Evolutionary conservation across 2,329 filamentous ascomycete species (phyloP).

Genomic region (Colletotrichum aenigma): DNA sequence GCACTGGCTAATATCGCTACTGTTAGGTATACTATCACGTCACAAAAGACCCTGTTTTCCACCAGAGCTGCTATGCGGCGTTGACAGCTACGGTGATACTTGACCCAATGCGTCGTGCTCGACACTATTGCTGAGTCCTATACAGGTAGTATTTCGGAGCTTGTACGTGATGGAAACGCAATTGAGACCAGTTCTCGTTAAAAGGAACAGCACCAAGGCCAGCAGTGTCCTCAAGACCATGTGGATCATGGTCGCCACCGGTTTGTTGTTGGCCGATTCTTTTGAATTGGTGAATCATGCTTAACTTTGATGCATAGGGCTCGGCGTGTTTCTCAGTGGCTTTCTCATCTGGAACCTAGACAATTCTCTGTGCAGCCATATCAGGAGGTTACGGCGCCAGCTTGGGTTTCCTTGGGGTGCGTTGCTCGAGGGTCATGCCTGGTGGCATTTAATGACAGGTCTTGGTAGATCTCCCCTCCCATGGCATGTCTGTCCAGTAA

Average conservation of each 20-base stretch:
- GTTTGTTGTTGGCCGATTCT: conserved; percentile 28
- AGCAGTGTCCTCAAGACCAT: conserved; percentile 59
- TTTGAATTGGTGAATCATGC: background rate
- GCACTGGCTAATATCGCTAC: background rate
- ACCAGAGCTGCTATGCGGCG: conserved; percentile 78
- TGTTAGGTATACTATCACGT: conserved; percentile 68
- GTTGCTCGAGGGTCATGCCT: conserved; percentile 62
- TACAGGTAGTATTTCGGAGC: conserved; percentile 67
- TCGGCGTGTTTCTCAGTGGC: conserved; percentile 74
- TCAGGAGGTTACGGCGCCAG: conserved; percentile 68
- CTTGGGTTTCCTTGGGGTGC: conserved; percentile 82
- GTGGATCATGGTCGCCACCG: conserved; percentile 74
- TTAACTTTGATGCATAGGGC: conserved; percentile 45
- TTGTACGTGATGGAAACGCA: conserved; percentile 73
- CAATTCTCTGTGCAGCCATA: conserved; percentile 72
- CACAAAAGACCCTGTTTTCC: conserved; percentile 81
- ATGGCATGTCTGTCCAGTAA: conserved; percentile 21
- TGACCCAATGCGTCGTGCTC: background rate
- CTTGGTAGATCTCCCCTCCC: conserved; percentile 50
- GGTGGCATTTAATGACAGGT: conserved; percentile 82
- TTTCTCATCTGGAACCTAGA: conserved; percentile 82
- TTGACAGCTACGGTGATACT: conserved; percentile 61
- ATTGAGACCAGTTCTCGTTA: conserved; percentile 49
- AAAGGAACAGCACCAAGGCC: conserved; percentile 54
- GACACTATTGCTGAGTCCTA: background rate